Evolutionary conservation across 2,329 filamentous ascomycete species (phyloP).

Genomic region (Aspergillus sp.): DNA sequence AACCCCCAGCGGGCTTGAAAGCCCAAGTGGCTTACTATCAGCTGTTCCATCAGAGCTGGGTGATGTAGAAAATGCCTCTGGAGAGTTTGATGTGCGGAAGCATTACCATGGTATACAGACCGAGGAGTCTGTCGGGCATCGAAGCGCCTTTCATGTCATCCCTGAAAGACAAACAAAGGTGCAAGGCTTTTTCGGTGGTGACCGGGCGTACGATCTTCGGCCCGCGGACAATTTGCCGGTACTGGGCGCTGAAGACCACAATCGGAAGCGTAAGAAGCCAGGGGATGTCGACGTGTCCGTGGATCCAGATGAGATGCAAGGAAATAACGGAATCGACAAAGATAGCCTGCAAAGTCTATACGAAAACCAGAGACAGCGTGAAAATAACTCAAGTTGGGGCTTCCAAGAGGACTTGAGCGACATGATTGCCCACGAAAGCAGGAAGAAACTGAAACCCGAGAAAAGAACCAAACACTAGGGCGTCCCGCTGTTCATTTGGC

Average conservation of each 20-base stretch:
- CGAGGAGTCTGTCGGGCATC: constrained; percentile 72
- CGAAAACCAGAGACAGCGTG: constrained; percentile 66
- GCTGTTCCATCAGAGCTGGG: constrained; percentile 77
- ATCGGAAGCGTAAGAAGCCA: constrained; percentile 86
- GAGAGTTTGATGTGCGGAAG: constrained; percentile 91
- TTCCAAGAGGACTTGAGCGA: constrained; percentile 89
- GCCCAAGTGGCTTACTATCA: constrained; percentile 76
- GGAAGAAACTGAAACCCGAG: constrained; percentile 87
- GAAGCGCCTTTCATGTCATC: constrained; percentile 83
- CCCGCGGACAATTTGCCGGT: constrained; percentile 64
- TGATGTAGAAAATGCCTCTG: constrained; percentile 72
- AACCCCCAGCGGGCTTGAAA: constrained; percentile 72
- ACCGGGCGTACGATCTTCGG: constrained; percentile 86
- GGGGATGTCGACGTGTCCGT: constrained; percentile 93
- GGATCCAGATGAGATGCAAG: constrained; percentile 76
- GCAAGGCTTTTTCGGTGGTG: constrained; percentile 93
- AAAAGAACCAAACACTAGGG: constrained; percentile 44
- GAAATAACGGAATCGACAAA: constrained; percentile 76
- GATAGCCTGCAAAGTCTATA: constrained; percentile 80
- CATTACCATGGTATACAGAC: constrained; percentile 81
- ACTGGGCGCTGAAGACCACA: constrained; percentile 76
- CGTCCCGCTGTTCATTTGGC: background rate
- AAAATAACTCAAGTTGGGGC: constrained; percentile 68
- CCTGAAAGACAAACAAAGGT: constrained; percentile 82
- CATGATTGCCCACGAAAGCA: constrained; percentile 91